Evolutionary conservation across 495 filamentous ascomycete species (phyloP), one percentile per base, ranked within the genome.

Genomic region (Neurospora cerealis): DNA sequence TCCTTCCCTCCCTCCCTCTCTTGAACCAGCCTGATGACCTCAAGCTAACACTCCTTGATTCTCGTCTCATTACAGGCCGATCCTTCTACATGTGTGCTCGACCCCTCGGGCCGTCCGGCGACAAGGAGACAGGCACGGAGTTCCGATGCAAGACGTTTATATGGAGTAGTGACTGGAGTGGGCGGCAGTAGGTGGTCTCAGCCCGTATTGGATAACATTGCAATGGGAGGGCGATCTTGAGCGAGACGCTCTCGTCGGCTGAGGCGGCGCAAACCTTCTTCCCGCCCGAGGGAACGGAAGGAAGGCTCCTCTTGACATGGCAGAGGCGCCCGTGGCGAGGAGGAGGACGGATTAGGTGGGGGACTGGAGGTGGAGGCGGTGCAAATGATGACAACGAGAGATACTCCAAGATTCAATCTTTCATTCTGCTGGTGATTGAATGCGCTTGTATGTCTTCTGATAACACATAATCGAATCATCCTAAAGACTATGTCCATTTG

Each of bases 121-220:
- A 90, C 70, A 96, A 95, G 76, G 93, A 97, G 79, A 89, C 83
- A 62, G 91, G 91, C 2, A 93, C 93, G 0, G 85, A 94, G 76
- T 97, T 94, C 89, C 89, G 93, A 3, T 97, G 94, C 80, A 81
- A 85, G 2, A 97, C 93, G 0, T 97, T 97, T 77, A 94, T 97
- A 72, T 97, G 94, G 94, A 90, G 90, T 48, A 95, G 92, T 76
- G 93, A 96, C 77, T 95, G 93, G 93, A 88, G 79, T 38, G 75
- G 79, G 2, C 72, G 77, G 37, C 73, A 75, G 54, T 72, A 37
- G 71, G 40, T 48, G 17, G 36, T 17, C 17, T 11, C 5, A 6
- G 54, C 24, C 19, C 21, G 24, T 34, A 8, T 17, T 40, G 13
- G 62, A 39, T 54, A 37, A 39, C 66, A 48, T 38, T 28, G 19